These are phyloP conservation scores for Heracleum sosnowskyi DNA, from an alignment of 129 eudicot species.

Conservation along the genomic window DNA sequence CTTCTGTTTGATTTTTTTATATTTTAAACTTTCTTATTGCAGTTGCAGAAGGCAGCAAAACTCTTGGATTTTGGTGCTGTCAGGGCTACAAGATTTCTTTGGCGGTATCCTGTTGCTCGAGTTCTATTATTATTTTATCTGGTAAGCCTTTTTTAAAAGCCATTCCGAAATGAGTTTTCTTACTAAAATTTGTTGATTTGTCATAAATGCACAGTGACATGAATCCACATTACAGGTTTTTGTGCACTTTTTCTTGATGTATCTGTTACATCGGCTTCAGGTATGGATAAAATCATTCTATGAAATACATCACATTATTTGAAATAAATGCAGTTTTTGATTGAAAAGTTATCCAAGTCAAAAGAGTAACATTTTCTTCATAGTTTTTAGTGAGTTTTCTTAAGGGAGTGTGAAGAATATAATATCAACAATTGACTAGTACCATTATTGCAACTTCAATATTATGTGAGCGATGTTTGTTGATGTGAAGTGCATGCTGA, in stretches of 20 bases:
- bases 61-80: conserved; percentile 86
- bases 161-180: not conserved
- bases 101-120: conserved; percentile 98
- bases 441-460: not conserved
- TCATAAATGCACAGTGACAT: not conserved
- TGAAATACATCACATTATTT: not conserved
- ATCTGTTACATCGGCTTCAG: conserved; percentile 97
- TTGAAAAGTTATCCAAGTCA: not conserved
- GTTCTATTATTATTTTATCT: conserved; percentile 71
- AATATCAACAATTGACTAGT: not conserved
- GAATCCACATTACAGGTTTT: conserved; percentile 56
- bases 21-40: conserved; percentile 22
- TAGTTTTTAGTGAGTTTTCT: not conserved
- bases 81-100: conserved; percentile 84
- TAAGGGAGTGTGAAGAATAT: not conserved
- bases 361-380: not conserved
- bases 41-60: conserved; percentile 96
- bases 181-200: not conserved
- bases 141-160: conserved; percentile 30
- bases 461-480: not conserved
- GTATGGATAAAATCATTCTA: conserved; percentile 27
- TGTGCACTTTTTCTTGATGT: conserved; percentile 98
- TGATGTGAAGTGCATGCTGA: not conserved
- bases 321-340: not conserved
- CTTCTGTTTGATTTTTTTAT: conserved; percentile 9